Evolutionary conservation across 1,284 basidiomycete species (phyloP).

Genomic region (Papiliotrema flavescens): DNA sequence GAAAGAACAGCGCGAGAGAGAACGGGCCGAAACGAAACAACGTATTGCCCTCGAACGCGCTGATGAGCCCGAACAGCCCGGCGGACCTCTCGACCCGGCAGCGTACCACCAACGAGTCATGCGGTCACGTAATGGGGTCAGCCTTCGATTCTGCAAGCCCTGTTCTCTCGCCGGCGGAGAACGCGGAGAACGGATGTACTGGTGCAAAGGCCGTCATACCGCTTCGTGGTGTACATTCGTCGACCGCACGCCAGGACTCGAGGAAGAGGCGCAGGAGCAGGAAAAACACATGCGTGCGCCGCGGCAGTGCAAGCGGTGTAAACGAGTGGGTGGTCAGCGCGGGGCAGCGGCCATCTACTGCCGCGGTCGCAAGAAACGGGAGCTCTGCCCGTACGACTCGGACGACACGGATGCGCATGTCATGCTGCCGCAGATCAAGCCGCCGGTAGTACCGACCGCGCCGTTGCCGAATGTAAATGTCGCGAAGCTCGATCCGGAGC

Average conservation of each 20-base stretch:
- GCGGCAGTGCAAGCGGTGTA: conserved; percentile 8
- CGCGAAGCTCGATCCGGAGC: conserved; percentile 1
- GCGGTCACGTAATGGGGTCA: conserved; percentile 6
- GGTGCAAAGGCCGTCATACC: conserved; percentile 15
- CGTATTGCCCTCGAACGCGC: background rate
- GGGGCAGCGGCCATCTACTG: conserved; percentile 5
- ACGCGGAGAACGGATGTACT: conserved; percentile 13
- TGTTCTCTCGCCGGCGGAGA: conserved; percentile 15
- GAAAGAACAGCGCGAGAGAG: background rate
- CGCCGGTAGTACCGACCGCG: background rate
- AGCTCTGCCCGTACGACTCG: conserved; percentile 6
- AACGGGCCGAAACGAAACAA: background rate
- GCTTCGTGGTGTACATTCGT: conserved; percentile 12
- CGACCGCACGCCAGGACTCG: background rate
- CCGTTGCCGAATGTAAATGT: background rate
- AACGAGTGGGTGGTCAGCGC: conserved; percentile 20
- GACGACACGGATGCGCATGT: background rate
- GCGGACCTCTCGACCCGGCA: background rate
- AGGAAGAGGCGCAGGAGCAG: background rate
- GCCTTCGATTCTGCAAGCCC: conserved; percentile 6
- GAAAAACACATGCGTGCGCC: background rate
- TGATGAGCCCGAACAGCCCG: background rate
- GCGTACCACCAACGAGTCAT: conserved; percentile 13
- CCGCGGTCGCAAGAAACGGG: conserved; percentile 3
- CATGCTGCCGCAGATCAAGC: background rate